Conservation (phyloP, 2,329 filamentous ascomycete genomes). For the Colletotrichum graminicola region DNA sequence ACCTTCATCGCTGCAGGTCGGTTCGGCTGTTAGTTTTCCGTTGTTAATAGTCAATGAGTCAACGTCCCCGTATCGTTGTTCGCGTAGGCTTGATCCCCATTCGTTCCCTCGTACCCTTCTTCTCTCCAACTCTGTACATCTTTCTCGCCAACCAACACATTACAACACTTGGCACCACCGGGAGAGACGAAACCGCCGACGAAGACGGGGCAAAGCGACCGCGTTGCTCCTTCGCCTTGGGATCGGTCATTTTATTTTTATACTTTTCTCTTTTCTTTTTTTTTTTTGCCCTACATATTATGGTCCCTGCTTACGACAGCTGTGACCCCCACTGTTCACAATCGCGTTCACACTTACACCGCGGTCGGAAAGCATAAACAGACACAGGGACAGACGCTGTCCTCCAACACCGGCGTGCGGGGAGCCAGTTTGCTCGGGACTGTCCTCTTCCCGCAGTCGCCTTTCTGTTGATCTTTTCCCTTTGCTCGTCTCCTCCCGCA, state of each 20-base stretch:
- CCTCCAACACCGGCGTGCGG: slow-evolving; percentile 36
- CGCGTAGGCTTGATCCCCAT: too few species aligned
- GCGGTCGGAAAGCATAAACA: slow-evolving; percentile 36
- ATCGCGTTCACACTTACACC: slow-evolving; percentile 35
- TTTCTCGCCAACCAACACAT: slow-evolving; percentile 7
- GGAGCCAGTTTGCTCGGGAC: slow-evolving; percentile 30
- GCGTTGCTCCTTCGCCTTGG: slow-evolving; percentile 12
- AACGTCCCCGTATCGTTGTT: too few species aligned
- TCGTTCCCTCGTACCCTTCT: not conserved
- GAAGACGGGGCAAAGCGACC: slow-evolving; percentile 23
- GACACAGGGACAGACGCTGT: slow-evolving; percentile 37
- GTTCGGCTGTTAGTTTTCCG: too few species aligned
- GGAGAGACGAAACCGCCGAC: slow-evolving; percentile 3
- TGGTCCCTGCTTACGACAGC: slow-evolving; percentile 26
- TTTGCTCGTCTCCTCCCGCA: slow-evolving; percentile 42
- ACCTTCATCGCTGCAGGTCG: too few species aligned
- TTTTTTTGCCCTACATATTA: slow-evolving; percentile 3
- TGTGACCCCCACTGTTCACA: slow-evolving; percentile 28
- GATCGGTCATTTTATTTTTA: not conserved
- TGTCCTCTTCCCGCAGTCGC: slow-evolving; percentile 29
- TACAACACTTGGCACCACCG: not conserved
- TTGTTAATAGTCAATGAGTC: too few species aligned
- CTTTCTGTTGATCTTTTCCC: slow-evolving; percentile 47
- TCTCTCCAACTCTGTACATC: slow-evolving; percentile 4
- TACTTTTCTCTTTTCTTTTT: too few species aligned